These are phyloP conservation scores for Tylopilus balloui DNA, from an alignment of 768 basidiomycete species.

Conservation along the genomic window DNA sequence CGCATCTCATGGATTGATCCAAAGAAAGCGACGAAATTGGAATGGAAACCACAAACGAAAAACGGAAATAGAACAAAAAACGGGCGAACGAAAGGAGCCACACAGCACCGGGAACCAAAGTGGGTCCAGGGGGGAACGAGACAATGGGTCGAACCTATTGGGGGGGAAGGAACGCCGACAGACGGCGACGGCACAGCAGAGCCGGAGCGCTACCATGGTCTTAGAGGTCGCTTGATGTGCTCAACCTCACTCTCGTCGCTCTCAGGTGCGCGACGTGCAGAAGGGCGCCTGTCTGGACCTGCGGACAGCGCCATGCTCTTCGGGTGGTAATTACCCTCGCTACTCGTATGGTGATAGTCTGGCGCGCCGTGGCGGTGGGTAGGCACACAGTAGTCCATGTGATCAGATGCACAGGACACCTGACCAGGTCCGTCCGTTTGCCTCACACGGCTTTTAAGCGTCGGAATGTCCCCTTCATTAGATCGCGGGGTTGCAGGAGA, in stretches of 20 bases:
- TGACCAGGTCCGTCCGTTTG: conserved; percentile 11
- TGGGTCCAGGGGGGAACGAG: not conserved
- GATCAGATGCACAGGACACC: conserved; percentile 8
- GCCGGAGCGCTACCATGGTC: conserved; percentile 43
- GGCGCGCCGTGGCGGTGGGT: conserved; percentile 1
- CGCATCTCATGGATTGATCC: conserved; percentile 11
- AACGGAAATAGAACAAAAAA: not conserved
- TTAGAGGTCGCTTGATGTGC: conserved; percentile 34
- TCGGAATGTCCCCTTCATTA: conserved; percentile 18
- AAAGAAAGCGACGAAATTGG: not conserved
- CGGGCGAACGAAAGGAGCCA: not conserved
- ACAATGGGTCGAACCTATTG: not conserved
- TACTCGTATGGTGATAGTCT: conserved; percentile 13
- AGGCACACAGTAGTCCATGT: conserved; percentile 13
- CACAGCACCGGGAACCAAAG: conserved; percentile 1
- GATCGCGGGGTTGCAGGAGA: conserved; percentile 52
- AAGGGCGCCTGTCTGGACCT: conserved; percentile 22
- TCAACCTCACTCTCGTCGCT: conserved; percentile 39
- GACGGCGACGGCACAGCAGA: not conserved
- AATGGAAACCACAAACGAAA: not conserved
- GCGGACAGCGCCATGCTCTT: conserved; percentile 17
- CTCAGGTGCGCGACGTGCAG: conserved; percentile 25
- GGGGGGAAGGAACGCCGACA: not conserved
- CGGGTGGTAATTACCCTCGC: conserved; percentile 8
- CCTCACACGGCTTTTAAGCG: conserved; percentile 14